Percentiles rank a stretch among this genome's conserved stretches.
Evolutionary conservation across 495 filamentous ascomycete genomes (phyloP).

Genomic region (Penicillium robsamsonii): DNA sequence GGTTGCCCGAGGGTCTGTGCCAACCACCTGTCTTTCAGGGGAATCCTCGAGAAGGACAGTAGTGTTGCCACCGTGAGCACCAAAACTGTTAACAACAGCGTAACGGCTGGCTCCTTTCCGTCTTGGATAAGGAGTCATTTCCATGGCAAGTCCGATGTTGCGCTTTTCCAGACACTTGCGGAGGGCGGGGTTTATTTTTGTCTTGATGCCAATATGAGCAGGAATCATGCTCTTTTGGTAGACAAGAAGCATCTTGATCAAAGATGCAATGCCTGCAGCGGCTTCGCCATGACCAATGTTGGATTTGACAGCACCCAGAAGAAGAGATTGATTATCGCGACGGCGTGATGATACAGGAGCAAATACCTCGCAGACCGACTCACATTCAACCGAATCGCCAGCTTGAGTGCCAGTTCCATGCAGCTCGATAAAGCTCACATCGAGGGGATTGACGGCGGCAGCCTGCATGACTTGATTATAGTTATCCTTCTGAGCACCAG

Average conservation of each 20-base stretch:
- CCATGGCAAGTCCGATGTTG: too few species aligned
- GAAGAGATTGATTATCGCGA: conserved; percentile 12
- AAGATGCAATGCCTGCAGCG: conserved; percentile 27
- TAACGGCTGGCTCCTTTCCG: too few species aligned
- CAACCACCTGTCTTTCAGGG: too few species aligned
- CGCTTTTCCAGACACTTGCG: too few species aligned
- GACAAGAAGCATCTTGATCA: conserved; percentile 27
- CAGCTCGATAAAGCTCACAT: conserved; percentile 52
- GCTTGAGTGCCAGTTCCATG: conserved; percentile 48
- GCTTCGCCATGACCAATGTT: conserved; percentile 43
- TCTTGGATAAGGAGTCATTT: too few species aligned
- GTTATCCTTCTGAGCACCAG: conserved; percentile 44
- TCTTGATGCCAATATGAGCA: too few species aligned
- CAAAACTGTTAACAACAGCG: too few species aligned
- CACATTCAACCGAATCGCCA: conserved; percentile 36
- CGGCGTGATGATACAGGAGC: conserved; percentile 29
- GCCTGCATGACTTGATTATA: conserved; percentile 39
- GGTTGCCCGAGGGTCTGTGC: too few species aligned
- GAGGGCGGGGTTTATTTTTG: too few species aligned
- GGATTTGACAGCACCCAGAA: conserved; percentile 35
- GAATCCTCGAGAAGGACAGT: too few species aligned
- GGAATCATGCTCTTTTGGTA: too few species aligned
- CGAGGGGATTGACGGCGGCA: conserved; percentile 47
- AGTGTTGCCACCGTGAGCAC: too few species aligned
- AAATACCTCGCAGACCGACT: conserved; percentile 33